Conservation (phyloP, 192 early-diverging fungal species). For the Funneliformis geosporum region DNA sequence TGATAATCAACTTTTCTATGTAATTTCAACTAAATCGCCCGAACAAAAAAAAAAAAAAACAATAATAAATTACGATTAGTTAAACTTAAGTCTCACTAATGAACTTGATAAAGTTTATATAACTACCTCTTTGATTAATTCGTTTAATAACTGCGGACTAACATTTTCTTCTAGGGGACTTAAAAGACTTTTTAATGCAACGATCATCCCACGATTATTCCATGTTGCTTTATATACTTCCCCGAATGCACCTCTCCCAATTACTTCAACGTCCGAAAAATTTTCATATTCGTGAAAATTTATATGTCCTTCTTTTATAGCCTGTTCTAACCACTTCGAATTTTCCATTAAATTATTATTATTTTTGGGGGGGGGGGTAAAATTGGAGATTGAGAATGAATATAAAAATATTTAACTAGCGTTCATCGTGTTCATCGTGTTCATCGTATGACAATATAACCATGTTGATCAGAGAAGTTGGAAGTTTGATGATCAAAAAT, state of each 20-base stretch:
- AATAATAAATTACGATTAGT: background rate
- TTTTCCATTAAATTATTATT: background rate
- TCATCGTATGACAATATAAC: too few relatives aligned
- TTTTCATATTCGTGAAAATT: constrained; percentile 9
- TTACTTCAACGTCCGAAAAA: background rate
- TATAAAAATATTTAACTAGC: too few relatives aligned
- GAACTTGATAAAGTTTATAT: background rate
- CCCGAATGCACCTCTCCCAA: background rate
- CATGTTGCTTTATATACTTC: background rate
- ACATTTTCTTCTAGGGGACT: background rate
- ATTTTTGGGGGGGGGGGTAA: background rate
- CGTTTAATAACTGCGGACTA: background rate
- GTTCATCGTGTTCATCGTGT: too few relatives aligned
- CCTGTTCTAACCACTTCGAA: background rate
- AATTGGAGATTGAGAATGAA: too few relatives aligned
- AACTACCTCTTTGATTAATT: background rate
- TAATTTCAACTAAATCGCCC: background rate
- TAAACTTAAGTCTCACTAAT: background rate
- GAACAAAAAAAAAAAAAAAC: background rate
- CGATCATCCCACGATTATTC: background rate
- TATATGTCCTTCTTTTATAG: background rate
- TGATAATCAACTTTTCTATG: constrained; percentile 26
- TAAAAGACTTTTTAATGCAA: background rate
- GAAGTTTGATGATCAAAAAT: too few relatives aligned
- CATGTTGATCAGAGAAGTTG: too few relatives aligned